phyloP scores from a whole-genome alignment of 2,329 filamentous ascomycete genomes.

The Pseudogymnoascus sp. region DNA sequence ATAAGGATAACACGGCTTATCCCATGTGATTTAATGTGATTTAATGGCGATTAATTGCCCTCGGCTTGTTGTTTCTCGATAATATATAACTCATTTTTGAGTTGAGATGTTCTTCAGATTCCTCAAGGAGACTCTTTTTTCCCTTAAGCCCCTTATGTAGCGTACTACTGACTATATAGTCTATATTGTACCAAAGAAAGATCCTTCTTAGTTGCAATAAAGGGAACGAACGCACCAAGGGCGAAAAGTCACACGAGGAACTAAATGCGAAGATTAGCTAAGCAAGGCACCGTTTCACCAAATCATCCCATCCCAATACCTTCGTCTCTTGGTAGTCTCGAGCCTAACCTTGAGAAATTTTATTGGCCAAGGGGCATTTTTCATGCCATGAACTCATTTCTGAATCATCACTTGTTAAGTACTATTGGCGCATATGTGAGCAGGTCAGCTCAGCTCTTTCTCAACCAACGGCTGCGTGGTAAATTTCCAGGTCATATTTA shows the following conservation, averaged over 20 bases:
- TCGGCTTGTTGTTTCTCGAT: background rate
- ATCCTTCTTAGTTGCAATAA: background rate
- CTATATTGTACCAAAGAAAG: background rate
- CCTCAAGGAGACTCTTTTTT: background rate
- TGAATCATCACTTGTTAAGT: background rate
- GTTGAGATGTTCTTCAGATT: background rate
- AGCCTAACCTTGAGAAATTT: background rate
- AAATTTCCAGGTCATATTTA: background rate
- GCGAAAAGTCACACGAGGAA: background rate
- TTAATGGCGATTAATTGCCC: background rate
- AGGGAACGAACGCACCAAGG: background rate
- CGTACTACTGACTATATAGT: background rate
- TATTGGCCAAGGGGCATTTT: background rate
- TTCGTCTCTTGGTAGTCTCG: background rate
- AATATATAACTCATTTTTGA: background rate
- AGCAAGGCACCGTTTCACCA: background rate
- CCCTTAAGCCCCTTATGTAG: background rate
- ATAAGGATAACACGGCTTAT: conserved; percentile 7
- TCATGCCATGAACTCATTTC: conserved; percentile 5
- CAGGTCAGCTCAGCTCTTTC: background rate
- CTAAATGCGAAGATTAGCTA: background rate
- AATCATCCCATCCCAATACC: background rate
- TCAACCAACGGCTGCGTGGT: background rate
- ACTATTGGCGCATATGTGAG: background rate
- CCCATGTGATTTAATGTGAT: background rate